phyloP scores from a whole-genome alignment of 257 asterid genomes.

The Lavandula angustifolia region DNA sequence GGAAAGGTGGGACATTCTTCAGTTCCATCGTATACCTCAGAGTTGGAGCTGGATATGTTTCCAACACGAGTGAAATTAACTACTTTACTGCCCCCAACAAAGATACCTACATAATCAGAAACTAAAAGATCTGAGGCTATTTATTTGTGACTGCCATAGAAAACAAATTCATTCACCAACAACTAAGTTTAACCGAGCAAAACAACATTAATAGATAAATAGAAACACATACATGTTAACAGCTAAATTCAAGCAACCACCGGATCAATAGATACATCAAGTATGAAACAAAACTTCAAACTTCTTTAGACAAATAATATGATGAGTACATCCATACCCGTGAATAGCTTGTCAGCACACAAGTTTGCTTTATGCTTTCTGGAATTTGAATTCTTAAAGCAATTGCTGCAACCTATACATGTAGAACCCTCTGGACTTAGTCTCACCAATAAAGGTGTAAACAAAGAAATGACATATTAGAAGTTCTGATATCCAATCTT shows the following conservation, averaged over 20 bases:
- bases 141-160: neutral
- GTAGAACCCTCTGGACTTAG: neutral
- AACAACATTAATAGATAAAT: neutral
- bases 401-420: neutral
- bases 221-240: neutral
- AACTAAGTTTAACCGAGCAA: neutral
- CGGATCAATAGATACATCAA: neutral
- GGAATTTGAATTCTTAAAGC: neutral
- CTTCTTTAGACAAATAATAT: neutral
- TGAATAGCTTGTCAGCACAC: neutral
- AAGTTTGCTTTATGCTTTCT: neutral
- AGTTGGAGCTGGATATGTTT: constrained; percentile 42
- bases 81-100: constrained; percentile 82
- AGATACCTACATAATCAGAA: constrained; percentile 55
- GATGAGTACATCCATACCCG: neutral
- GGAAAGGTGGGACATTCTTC: constrained; percentile 73
- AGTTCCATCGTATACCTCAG: constrained; percentile 37
- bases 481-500: neutral
- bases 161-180: neutral
- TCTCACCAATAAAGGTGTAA: neutral
- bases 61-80: constrained; percentile 72
- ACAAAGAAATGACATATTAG: constrained; percentile 3
- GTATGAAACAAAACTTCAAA: neutral
- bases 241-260: neutral
- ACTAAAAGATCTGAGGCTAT: constrained; percentile 1